Base-by-base conservation (phyloP, 164 flowering plant genomes). In the Saururus chinensis region DNA sequence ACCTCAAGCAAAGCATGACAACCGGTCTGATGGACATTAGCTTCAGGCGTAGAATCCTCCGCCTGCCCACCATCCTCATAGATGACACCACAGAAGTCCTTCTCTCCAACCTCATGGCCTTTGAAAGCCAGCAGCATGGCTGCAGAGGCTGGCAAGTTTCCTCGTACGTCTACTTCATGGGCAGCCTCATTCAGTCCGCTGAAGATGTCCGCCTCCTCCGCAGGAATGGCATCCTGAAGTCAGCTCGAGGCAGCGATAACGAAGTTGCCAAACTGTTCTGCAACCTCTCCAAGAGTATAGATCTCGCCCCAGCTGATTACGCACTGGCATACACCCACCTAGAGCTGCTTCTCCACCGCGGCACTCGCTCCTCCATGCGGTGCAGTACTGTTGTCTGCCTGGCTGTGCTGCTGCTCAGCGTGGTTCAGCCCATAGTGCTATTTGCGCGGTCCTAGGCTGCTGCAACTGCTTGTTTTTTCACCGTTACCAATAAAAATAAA, bases 61-160 rank as follows among this genome's bases (percentile, higher is more conserved):
- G 53, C 9, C 82, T 84, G 9, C 89, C 84, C 0, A 40, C 23
- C 1, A 63, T 80, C 0, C 35, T 70, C 0, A 77, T 84, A 20
- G 89, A 82, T 23, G 86, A 84, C 57, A 40, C 82, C 10, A 73
- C 82, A 0, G 84, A 82, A 54, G 71, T 83, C 1, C 62, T 65
- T 59, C 77, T 78, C 65, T 70, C 80, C n/a, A 84, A 84, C 65
- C 79, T 80, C 9, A 79, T 84, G 30, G 86, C 86, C 0, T 84
- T 71, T 48, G 84, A 84, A 65, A 30, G 37, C 2, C 70, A 80
- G 0, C 71, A 71, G 61, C 86, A 81, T 45, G 84, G 74, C 0
- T 82, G 85, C 23, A 81, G 71, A 1, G 83, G 86, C 37, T 76
- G 71, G 20, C n/a, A n/a, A n/a, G n/a, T n/a, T 53, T 78, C 84